These are phyloP conservation scores for Dendrocalamus latiflorus DNA, from an alignment of 202 grass and related monocot genomes.

Conservation along the genomic window DNA sequence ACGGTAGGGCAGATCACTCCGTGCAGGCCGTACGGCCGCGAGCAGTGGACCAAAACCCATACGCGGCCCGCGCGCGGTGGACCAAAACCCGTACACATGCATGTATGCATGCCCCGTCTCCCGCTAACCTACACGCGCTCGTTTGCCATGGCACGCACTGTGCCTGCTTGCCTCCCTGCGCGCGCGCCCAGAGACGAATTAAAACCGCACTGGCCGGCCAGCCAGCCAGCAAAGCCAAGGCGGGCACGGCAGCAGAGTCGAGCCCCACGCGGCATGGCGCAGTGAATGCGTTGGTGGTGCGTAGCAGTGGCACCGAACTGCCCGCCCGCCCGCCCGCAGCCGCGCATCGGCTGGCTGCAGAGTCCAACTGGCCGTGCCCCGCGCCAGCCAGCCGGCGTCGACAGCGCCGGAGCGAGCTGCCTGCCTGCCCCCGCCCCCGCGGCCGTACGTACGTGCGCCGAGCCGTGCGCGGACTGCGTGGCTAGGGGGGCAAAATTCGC, in stretches of 20 bases:
- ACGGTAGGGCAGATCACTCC: no score
- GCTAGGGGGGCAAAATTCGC: background rate
- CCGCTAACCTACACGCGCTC: background rate
- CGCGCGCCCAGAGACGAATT: conserved; percentile 1
- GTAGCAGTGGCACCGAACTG: background rate
- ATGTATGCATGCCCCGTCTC: background rate
- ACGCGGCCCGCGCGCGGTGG: background rate
- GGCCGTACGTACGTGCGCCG: background rate
- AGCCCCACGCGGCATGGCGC: background rate
- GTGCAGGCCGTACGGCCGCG: no score
- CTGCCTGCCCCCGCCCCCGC: background rate
- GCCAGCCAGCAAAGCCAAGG: background rate
- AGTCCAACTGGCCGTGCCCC: background rate
- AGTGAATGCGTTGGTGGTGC: background rate
- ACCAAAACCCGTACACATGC: background rate
- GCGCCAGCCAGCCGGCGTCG: background rate
- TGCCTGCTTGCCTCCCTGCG: background rate
- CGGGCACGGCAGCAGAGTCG: background rate
- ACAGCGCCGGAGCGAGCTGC: background rate
- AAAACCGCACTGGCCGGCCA: background rate
- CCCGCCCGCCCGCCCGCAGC: background rate
- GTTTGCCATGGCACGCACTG: background rate
- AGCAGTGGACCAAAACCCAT: background rate
- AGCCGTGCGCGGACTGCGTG: background rate
- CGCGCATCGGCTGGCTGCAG: background rate